Base-by-base conservation (phyloP, 495 filamentous ascomycete genomes). In the Neurospora sp. region DNA sequence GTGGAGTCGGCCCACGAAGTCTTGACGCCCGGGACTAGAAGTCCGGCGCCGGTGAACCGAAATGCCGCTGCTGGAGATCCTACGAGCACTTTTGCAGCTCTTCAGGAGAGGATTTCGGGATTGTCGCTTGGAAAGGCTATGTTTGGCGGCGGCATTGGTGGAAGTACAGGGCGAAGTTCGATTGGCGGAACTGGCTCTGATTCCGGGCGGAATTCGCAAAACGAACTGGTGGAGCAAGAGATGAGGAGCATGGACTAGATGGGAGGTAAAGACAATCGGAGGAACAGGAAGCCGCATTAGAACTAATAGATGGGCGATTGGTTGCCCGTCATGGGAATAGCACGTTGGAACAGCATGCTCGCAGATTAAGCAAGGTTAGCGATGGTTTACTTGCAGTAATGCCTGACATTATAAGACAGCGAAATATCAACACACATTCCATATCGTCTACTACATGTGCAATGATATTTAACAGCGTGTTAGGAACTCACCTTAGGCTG, bases 51-150 rank as follows among this genome's bases (percentile, higher is more conserved):
- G 16, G 71, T 86, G 0, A 82, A 82, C 48, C 80, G 81, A 9
- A 86, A 84, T 68, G 78, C 80, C 1, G 83, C 80, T 65, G 80
- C 85, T 18, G 80, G 83, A 20, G 83, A 81, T 31, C 76, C 82
- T 7, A 78, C 83, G 4, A 76, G 78, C 4, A 80, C 83, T 1
- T 78, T 86, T 71, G 79, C 83, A 0, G 78, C 79, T 2, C 71
- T 88, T 16, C 79, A 83, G 61, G 87, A 87, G 22, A 84, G 84
- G 40, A 84, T 88, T 38, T 78, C 82, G 1, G 82, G 82, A 1
- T 70, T 88, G 20, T 80, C 82, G n/a, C 80, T 87, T 44, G 79
- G 82, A 18, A 79, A 78, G 42, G 74, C 73, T 18, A 72, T 81
- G 22, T 78, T 81, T 72, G 77, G 77, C 40, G 73, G 74, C n/a